Conservation (phyloP, 2,329 filamentous ascomycete species). For the Aspergillus sp. region DNA sequence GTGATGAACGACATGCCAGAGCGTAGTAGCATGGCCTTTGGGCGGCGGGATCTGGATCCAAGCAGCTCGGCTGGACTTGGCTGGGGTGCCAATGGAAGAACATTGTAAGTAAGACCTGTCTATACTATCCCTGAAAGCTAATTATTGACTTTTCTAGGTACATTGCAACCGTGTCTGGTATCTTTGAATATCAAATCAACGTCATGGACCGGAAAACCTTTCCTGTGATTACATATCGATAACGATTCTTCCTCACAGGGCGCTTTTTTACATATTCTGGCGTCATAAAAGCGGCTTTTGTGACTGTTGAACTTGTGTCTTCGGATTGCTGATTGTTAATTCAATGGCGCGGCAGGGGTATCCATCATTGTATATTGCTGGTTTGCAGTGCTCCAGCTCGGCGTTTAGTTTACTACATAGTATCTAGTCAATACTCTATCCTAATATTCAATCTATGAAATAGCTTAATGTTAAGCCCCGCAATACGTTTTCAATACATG, state of each 20-base stretch:
- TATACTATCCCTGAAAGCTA: conserved; percentile 16
- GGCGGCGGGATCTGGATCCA: conserved; percentile 41
- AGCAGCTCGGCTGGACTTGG: conserved; percentile 53
- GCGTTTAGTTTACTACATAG: background rate
- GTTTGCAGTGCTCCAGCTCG: background rate
- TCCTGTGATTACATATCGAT: conserved; percentile 49
- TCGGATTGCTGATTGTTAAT: background rate
- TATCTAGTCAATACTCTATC: background rate
- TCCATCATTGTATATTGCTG: background rate
- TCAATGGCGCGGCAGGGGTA: background rate
- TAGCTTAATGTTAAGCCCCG: background rate
- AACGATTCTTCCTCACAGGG: conserved; percentile 17
- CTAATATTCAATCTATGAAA: background rate
- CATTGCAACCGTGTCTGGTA: conserved; percentile 53
- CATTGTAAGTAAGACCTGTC: conserved; percentile 44
- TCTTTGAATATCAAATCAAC: conserved; percentile 54
- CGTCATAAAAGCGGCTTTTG: conserved; percentile 2
- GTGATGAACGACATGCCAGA: conserved; percentile 42
- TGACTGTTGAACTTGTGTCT: background rate
- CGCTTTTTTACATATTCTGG: background rate
- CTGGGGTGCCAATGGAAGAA: conserved; percentile 52
- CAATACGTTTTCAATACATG: background rate
- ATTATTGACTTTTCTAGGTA: conserved; percentile 39
- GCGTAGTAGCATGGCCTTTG: conserved; percentile 35
- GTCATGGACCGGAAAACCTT: conserved; percentile 54